phyloP scores from a whole-genome alignment of 75 land plant species.

The Cupressus sempervirens region DNA sequence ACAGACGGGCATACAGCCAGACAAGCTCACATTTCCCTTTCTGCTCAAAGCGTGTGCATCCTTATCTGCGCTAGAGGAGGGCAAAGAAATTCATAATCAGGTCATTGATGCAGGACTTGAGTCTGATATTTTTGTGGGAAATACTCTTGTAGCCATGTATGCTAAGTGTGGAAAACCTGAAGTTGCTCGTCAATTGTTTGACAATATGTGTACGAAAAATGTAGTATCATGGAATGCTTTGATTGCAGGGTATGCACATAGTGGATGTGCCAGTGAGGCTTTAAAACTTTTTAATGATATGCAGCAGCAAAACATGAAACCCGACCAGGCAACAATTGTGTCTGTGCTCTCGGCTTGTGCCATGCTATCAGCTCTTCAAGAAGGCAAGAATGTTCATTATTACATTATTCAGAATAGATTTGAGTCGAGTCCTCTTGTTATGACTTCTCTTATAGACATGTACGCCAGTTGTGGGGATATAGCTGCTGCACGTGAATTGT shows the following conservation, averaged over 20 bases:
- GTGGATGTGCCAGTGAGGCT: slow-evolving; percentile 10
- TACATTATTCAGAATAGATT: neutral
- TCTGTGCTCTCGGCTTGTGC: slow-evolving; percentile 17
- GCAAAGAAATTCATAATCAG: slow-evolving; percentile 16
- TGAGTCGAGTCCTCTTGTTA: slow-evolving; percentile 1
- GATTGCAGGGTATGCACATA: slow-evolving; percentile 24
- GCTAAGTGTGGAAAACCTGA: slow-evolving; percentile 17
- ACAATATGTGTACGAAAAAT: slow-evolving; percentile 20
- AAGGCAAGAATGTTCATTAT: slow-evolving; percentile 5
- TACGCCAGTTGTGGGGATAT: slow-evolving; percentile 21
- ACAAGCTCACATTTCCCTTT: slow-evolving; percentile 14
- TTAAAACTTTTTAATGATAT: slow-evolving; percentile 13
- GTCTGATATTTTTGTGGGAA: slow-evolving; percentile 1
- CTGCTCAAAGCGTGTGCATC: slow-evolving; percentile 15
- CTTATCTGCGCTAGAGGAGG: neutral
- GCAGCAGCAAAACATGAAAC: slow-evolving; percentile 9
- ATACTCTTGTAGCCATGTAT: slow-evolving; percentile 21
- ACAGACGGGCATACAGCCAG: slow-evolving; percentile 18
- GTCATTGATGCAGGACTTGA: slow-evolving; percentile 12
- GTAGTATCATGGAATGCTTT: slow-evolving; percentile 40
- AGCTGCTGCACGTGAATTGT: slow-evolving; percentile 17
- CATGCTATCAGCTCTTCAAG: slow-evolving; percentile 13
- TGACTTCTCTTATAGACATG: slow-evolving; percentile 27
- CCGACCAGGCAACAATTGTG: slow-evolving; percentile 22
- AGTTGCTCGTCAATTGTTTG: slow-evolving; percentile 22